Evolutionary conservation across 2,329 filamentous ascomycete species (phyloP).

Genomic region (Claviceps fusiformis): DNA sequence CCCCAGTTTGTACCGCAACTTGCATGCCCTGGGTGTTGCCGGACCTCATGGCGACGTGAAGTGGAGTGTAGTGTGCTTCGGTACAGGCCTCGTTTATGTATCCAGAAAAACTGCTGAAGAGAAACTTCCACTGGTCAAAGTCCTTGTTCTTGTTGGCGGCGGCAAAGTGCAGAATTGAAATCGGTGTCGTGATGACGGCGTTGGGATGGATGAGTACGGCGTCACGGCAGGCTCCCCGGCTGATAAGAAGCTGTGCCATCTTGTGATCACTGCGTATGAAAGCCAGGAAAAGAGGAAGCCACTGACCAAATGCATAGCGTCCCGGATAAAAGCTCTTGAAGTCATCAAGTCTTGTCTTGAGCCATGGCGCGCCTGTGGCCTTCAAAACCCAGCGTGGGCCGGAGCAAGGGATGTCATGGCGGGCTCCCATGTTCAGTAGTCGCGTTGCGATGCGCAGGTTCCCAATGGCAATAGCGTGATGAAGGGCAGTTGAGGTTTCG

Average conservation of each 20-base stretch:
- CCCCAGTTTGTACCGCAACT: neutral
- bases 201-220: neutral
- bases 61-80: neutral
- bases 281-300: conserved; percentile 1
- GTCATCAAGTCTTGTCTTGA: neutral
- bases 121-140: neutral
- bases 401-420: neutral
- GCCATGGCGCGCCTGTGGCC: neutral
- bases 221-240: neutral
- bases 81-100: neutral
- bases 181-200: no score
- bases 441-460: neutral
- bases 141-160: neutral
- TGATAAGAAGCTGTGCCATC: neutral
- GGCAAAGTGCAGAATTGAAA: neutral
- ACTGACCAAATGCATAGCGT: neutral
- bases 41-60: neutral
- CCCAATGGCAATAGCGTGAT: neutral
- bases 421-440: neutral
- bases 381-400: neutral
- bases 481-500: neutral
- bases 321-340: neutral
- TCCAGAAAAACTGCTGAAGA: neutral
- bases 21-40: neutral
- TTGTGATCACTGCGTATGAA: neutral